Conservation (phyloP, 805 yeast species). For the Yamadazyma phyllophila region DNA sequence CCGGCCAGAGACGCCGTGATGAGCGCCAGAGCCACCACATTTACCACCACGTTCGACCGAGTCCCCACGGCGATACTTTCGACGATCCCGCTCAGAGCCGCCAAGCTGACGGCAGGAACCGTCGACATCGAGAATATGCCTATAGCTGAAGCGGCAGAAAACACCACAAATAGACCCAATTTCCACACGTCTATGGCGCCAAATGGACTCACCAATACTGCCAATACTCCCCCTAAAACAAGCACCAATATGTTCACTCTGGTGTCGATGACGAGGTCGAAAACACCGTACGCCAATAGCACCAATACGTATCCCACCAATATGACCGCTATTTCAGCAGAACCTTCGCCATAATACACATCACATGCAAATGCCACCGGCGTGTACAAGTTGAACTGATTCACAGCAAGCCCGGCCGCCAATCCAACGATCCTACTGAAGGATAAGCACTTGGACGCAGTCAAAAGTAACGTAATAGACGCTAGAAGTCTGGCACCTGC, state of each 20-base stretch:
- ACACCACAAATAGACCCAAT: background rate
- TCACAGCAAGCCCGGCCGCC: background rate
- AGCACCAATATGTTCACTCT: too few relatives aligned
- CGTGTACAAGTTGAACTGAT: background rate
- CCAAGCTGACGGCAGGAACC: background rate
- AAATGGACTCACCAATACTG: background rate
- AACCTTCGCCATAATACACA: background rate
- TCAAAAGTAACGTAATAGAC: background rate
- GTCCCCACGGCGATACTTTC: too few relatives aligned
- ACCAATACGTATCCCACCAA: background rate
- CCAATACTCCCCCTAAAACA: background rate
- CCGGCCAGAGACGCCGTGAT: background rate
- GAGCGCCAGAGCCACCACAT: too few relatives aligned
- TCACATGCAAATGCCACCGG: constrained; percentile 2
- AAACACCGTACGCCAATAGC: background rate
- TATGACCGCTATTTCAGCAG: background rate
- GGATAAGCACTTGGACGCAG: background rate
- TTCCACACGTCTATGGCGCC: background rate
- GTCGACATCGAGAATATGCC: background rate
- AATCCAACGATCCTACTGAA: background rate
- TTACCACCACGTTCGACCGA: too few relatives aligned
- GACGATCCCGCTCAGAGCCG: background rate
- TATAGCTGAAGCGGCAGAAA: background rate
- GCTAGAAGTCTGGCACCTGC: background rate
- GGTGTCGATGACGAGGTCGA: too few relatives aligned